Conservation (phyloP, 2,329 filamentous ascomycete genomes). For the Alternaria atra region DNA sequence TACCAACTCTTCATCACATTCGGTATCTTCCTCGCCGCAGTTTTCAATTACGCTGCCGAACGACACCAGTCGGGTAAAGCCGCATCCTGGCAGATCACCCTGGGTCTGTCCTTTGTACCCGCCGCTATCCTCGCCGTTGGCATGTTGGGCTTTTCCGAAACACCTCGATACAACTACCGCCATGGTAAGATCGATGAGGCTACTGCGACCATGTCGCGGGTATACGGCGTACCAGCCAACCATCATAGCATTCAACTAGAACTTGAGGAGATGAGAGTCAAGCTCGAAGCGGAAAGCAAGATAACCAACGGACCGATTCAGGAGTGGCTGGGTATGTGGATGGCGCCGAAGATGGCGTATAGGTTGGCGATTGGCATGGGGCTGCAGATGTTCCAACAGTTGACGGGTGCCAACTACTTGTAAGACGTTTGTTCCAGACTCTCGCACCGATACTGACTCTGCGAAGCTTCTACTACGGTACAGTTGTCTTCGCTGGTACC, state of each 20-base stretch:
- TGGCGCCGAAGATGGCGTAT: slow-evolving; percentile 71
- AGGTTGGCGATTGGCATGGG: slow-evolving; percentile 68
- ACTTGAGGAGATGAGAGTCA: slow-evolving; percentile 63
- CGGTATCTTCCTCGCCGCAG: slow-evolving; percentile 64
- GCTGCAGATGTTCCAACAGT: slow-evolving; percentile 71
- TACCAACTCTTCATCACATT: slow-evolving; percentile 76
- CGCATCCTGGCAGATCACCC: slow-evolving; percentile 70
- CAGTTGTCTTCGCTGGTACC: slow-evolving; percentile 53
- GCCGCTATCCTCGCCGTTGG: slow-evolving; percentile 61
- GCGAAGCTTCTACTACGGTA: slow-evolving; percentile 60
- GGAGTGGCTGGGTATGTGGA: slow-evolving; percentile 65
- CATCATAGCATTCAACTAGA: slow-evolving; percentile 63
- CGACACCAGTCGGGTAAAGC: slow-evolving; percentile 52
- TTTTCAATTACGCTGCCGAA: slow-evolving; percentile 68
- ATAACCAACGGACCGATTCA: slow-evolving; percentile 56
- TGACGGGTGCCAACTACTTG: slow-evolving; percentile 65
- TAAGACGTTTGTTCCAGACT: neutral
- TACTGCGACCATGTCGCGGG: slow-evolving; percentile 59
- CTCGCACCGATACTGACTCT: neutral
- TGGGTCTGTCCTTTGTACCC: slow-evolving; percentile 65
- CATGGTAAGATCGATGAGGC: slow-evolving; percentile 61
- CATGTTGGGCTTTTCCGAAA: slow-evolving; percentile 64
- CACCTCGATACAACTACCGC: slow-evolving; percentile 65
- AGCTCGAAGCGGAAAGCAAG: slow-evolving; percentile 60
- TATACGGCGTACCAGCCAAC: slow-evolving; percentile 64